Percentiles rank a stretch among this genome's conserved stretches.
Conservation (phyloP, 306 rosid species). For the Pterocarpus macrocarpus region DNA sequence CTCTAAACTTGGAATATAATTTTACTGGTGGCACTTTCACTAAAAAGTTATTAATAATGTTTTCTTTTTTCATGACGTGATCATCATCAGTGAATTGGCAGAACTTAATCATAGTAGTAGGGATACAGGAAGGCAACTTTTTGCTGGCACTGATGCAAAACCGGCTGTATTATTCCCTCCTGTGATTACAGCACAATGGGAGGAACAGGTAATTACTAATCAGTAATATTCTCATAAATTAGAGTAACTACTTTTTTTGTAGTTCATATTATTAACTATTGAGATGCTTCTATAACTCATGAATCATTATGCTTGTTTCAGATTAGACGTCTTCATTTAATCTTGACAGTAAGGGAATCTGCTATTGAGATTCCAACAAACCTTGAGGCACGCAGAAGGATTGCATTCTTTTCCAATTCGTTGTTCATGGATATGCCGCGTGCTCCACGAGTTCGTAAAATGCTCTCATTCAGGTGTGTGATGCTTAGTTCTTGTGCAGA, state of each 20-base stretch:
- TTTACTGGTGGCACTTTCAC: neutral
- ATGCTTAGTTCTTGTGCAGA: slow-evolving; percentile 31
- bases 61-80: slow-evolving; percentile 38
- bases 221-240: slow-evolving; percentile 4
- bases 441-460: slow-evolving; percentile 96
- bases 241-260: neutral
- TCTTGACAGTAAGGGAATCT: slow-evolving; percentile 89
- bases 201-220: slow-evolving; percentile 75
- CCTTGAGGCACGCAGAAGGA: slow-evolving; percentile 98
- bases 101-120: slow-evolving; percentile 85
- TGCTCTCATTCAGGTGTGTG: slow-evolving; percentile 91
- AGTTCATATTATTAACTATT: slow-evolving; percentile 26
- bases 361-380: slow-evolving; percentile 89
- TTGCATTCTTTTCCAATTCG: slow-evolving; percentile 91
- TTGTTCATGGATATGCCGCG: slow-evolving; percentile 98
- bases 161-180: slow-evolving; percentile 90
- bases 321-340: slow-evolving; percentile 85
- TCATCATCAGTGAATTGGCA: slow-evolving; percentile 72
- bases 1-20: slow-evolving; percentile 30
- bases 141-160: slow-evolving; percentile 86
- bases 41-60: slow-evolving; percentile 5
- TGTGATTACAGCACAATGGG: slow-evolving; percentile 89
- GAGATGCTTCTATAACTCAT: slow-evolving; percentile 17
- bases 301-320: slow-evolving; percentile 55
- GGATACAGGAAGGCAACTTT: slow-evolving; percentile 93